Evolutionary conservation across 2,329 filamentous ascomycete genomes (phyloP).

Genomic region (Talaromyces sp.): DNA sequence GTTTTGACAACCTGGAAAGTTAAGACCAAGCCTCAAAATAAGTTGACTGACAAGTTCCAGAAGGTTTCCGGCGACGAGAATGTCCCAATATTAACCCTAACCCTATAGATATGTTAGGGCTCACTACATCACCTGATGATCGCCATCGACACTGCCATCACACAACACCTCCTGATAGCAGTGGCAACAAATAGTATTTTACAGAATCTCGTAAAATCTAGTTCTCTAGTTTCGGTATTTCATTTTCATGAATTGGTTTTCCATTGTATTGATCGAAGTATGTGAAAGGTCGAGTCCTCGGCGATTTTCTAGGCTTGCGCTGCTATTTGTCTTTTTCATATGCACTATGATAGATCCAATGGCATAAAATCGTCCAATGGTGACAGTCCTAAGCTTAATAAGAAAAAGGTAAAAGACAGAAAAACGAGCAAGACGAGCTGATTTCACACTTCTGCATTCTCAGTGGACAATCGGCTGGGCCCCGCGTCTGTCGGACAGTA

Average conservation of each 20-base stretch:
- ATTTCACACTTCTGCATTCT: background rate
- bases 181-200: background rate
- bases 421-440: background rate
- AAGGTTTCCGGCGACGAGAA: too few relatives aligned
- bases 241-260: background rate
- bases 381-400: background rate
- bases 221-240: background rate
- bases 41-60: too few relatives aligned
- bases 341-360: background rate
- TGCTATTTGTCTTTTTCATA: background rate
- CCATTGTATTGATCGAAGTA: background rate
- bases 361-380: background rate
- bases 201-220: background rate
- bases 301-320: background rate
- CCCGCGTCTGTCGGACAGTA: background rate
- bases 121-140: background rate
- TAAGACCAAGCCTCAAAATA: too few relatives aligned
- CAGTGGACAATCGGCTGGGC: background rate
- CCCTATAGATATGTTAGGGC: background rate
- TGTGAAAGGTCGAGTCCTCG: background rate
- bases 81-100: background rate
- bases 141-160: background rate
- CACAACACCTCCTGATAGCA: background rate
- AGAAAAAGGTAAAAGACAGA: background rate
- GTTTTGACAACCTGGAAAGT: too few relatives aligned